Base-by-base conservation (phyloP, 2,329 filamentous ascomycete species). In the Phialophora verrucosa region DNA sequence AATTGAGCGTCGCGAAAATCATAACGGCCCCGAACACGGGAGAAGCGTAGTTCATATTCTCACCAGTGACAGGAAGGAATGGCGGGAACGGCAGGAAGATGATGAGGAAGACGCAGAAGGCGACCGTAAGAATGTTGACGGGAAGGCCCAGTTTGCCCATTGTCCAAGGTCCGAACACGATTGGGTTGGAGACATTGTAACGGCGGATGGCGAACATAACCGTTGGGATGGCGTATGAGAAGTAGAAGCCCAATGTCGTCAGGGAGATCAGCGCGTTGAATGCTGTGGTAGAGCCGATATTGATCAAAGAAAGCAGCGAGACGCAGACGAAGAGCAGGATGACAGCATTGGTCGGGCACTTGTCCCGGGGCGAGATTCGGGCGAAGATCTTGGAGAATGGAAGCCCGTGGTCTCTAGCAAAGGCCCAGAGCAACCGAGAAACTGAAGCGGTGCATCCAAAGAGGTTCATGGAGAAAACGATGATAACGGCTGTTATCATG, bases 401-500 rank as follows among this genome's bases (percentile, higher is more conserved):
- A n/a, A 78, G 69, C 5, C 73, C 78, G 25, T 77, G 75, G 66
- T 84, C 80, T 47, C 80, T 76, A 5, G 79, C 78, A 65, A 83
- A 82, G 4, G 81, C 79, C 73, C 77, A 83, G 10, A 78, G 72
- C 56, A 75, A 71, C 11, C 78, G 75, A 56, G 74, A 76, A 10
- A 74, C 70, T 3, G 78, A 76, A 6, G 77, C 73, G 10, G 78
- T 70, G 49, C 75, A 72, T 11, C 71, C 70, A 27, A 66, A 66
- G 11, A 64, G 53, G 49, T 59, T 62, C 58, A 69, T 63, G 2
- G 59, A 60, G 27, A 78, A 70, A 6, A 77, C 70, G 6, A 78
- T 71, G 42, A 77, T 67, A n/a, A 79, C 69, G 7, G 73, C 74
- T 7, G 73, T 73, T 20, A 68, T 65, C 76, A 87, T 82, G 7